These are phyloP conservation scores for Alternaria rosae DNA, from an alignment of 2,329 filamentous ascomycete genomes.

Conservation along the genomic window DNA sequence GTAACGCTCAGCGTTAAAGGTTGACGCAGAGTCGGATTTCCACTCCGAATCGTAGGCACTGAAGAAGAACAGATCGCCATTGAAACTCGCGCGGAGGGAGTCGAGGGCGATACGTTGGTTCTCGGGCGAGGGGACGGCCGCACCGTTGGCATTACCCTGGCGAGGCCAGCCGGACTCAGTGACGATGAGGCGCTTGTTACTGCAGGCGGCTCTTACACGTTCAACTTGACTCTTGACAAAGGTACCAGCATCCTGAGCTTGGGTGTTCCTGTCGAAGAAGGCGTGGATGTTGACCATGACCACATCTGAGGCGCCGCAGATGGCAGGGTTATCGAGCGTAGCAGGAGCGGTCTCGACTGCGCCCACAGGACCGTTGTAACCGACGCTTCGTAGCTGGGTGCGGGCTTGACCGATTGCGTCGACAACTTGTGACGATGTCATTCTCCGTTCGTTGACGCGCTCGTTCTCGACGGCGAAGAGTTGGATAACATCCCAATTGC, in stretches of 20 bases:
- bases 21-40: constrained; percentile 70
- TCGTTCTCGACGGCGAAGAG: constrained; percentile 84
- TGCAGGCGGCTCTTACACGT: constrained; percentile 57
- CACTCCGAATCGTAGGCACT: constrained; percentile 81
- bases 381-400: constrained; percentile 63
- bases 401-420: constrained; percentile 66
- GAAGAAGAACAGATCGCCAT: constrained; percentile 72
- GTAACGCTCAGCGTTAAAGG: constrained; percentile 76
- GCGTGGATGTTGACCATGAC: constrained; percentile 83
- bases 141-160: constrained; percentile 69
- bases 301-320: constrained; percentile 79
- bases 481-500: constrained; percentile 73
- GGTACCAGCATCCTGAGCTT: constrained; percentile 67
- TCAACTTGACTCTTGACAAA: constrained; percentile 69
- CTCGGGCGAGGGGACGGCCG: constrained; percentile 70
- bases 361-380: constrained; percentile 77
- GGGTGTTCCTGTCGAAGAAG: constrained; percentile 76
- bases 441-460: constrained; percentile 65
- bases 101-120: constrained; percentile 72
- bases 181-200: constrained; percentile 70
- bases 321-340: constrained; percentile 68
- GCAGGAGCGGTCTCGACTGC: constrained; percentile 81
- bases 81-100: constrained; percentile 69
- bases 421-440: constrained; percentile 63
- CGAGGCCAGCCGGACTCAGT: constrained; percentile 88